These are phyloP conservation scores for Phytophthora cryptogea DNA, from an alignment of 352 stramenopile species.

Conservation along the genomic window DNA sequence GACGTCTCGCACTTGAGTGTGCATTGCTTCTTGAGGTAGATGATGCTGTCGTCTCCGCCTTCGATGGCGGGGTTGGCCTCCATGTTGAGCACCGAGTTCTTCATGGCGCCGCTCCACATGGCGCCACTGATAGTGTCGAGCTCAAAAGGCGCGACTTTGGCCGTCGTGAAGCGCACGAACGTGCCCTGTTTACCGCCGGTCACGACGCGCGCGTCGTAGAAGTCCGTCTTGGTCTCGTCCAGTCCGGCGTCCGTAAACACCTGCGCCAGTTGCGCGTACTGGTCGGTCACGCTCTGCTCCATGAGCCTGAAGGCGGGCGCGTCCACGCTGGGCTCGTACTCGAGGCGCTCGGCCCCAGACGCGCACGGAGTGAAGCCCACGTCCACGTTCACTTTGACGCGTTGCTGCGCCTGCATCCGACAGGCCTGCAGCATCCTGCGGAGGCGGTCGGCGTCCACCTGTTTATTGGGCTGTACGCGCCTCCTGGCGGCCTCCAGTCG, in stretches of 20 bases:
- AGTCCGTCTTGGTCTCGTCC: conserved; percentile 19
- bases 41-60: conserved; percentile 6
- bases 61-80: conserved; percentile 4
- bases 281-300: conserved; percentile 22
- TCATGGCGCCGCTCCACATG: conserved; percentile 26
- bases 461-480: conserved; percentile 8
- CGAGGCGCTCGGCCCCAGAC: conserved; percentile 6
- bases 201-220: conserved; percentile 25
- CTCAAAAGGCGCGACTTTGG: conserved; percentile 34
- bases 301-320: conserved; percentile 23
- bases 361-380: conserved; percentile 2
- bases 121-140: conserved; percentile 26
- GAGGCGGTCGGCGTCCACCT: conserved; percentile 13
- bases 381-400: background rate
- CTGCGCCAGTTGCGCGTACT: conserved; percentile 29
- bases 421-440: conserved; percentile 25
- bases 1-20: conserved; percentile 27
- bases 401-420: conserved; percentile 11
- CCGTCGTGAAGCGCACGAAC: conserved; percentile 38
- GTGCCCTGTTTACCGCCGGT: conserved; percentile 25
- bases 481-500: conserved; percentile 17
- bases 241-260: conserved; percentile 39
- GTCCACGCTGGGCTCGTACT: conserved; percentile 37
- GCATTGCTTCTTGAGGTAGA: conserved; percentile 37
- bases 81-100: conserved; percentile 30